Percentiles rank a stretch among this genome's conserved stretches.
These are phyloP conservation scores for Sarcodon sp. DNA, from an alignment of 768 basidiomycete species.

Conservation along the genomic window DNA sequence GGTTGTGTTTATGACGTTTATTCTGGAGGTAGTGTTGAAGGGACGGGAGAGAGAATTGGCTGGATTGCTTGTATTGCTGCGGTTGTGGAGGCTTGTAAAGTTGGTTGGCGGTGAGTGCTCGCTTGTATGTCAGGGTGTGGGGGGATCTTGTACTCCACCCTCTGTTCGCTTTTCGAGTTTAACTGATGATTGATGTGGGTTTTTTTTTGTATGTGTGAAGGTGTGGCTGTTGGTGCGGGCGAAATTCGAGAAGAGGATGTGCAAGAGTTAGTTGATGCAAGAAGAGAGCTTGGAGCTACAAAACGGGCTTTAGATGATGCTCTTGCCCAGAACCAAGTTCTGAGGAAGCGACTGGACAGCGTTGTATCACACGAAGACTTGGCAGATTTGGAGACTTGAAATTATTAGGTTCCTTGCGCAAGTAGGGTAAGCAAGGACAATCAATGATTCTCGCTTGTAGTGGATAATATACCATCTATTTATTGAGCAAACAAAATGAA, in stretches of 20 bases:
- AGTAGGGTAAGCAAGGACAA: too few relatives aligned
- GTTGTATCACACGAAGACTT: too few relatives aligned
- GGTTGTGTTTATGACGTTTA: conserved; percentile 62
- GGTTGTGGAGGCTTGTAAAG: conserved; percentile 74
- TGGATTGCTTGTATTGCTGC: conserved; percentile 55
- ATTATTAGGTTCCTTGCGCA: too few relatives aligned
- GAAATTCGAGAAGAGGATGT: conserved; percentile 48
- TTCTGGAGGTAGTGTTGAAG: conserved; percentile 55
- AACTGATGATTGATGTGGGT: conserved; percentile 1
- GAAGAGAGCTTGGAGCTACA: conserved; percentile 30
- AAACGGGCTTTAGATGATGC: conserved; percentile 28
- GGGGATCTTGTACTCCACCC: background rate
- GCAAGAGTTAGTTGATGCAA: conserved; percentile 35
- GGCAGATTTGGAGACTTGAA: too few relatives aligned
- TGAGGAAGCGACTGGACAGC: conserved; percentile 26
- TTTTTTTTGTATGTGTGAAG: conserved; percentile 23
- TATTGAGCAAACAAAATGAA: too few relatives aligned
- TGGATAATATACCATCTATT: too few relatives aligned
- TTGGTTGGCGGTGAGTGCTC: conserved; percentile 40
- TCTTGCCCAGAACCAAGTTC: conserved; percentile 40
- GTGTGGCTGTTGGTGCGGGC: conserved; percentile 64
- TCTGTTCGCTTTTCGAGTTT: conserved; percentile 19
- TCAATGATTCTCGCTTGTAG: too few relatives aligned
- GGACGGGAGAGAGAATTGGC: conserved; percentile 64
- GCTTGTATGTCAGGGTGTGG: background rate